Evolutionary conservation across 192 early-diverging fungal species (phyloP).

Genomic region (Backusella parvicylindrica): DNA sequence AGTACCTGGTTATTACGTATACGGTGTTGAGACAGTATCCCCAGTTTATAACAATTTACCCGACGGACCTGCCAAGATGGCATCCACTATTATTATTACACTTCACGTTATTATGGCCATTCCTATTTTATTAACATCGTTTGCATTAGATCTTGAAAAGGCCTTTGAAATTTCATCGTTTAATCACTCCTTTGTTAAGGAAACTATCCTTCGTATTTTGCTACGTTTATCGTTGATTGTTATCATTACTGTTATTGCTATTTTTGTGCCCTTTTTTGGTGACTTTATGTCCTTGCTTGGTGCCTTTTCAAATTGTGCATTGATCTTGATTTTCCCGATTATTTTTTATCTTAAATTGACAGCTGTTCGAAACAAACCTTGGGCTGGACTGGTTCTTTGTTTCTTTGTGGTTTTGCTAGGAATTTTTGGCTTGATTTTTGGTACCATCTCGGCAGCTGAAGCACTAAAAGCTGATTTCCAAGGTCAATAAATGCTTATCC

Average conservation of each 20-base stretch:
- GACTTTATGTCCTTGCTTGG: slow-evolving; percentile 77
- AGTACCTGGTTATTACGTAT: slow-evolving; percentile 65
- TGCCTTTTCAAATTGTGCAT: slow-evolving; percentile 60
- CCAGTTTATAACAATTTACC: slow-evolving; percentile 71
- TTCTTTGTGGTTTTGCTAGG: slow-evolving; percentile 18
- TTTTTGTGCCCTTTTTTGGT: slow-evolving; percentile 73
- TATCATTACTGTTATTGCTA: slow-evolving; percentile 48
- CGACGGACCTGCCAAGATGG: slow-evolving; percentile 47
- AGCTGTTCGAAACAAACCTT: slow-evolving; percentile 41
- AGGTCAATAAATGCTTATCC: background rate
- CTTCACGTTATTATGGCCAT: slow-evolving; percentile 75
- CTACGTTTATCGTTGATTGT: slow-evolving; percentile 54
- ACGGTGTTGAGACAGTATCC: slow-evolving; percentile 56
- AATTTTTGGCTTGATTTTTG: slow-evolving; percentile 25
- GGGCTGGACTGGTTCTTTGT: background rate
- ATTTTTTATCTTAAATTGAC: slow-evolving; percentile 67
- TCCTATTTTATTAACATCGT: slow-evolving; percentile 68
- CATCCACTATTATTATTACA: slow-evolving; percentile 67
- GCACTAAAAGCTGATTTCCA: slow-evolving; percentile 19
- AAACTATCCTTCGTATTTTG: slow-evolving; percentile 48
- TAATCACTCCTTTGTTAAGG: slow-evolving; percentile 31
- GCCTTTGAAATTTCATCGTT: slow-evolving; percentile 44
- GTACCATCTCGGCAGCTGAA: slow-evolving; percentile 15
- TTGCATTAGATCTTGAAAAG: slow-evolving; percentile 63
- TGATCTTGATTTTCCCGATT: slow-evolving; percentile 72